Evolutionary conservation across 2,329 filamentous ascomycete species (phyloP), one percentile per base, ranked within the genome.

Genomic region (Aspergillus costaricaensis): DNA sequence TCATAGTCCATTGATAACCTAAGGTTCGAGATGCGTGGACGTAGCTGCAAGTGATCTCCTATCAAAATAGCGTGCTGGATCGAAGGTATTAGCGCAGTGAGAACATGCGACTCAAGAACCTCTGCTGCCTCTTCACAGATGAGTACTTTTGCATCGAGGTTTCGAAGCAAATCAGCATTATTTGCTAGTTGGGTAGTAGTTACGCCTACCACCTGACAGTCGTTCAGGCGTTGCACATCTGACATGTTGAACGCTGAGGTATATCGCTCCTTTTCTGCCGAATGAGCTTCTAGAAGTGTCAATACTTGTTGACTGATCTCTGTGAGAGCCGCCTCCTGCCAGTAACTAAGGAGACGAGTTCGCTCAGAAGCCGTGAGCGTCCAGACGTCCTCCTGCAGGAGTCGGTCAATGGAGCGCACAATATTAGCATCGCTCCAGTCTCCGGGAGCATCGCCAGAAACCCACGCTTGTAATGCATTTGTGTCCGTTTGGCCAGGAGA

Each of bases 81-180:
- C 0, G 55, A 59, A 17, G 61, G 56, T 7, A 63, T 10, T 4
- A 63, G n/a, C 1, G 61, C 55, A 12, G 58, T 59, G 0, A 59
- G 14, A 4, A 57, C 12, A 41, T 63, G 61, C 0, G 61, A 48
- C 15, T 63, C 61, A 2, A 63, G 17, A 5, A 63, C 58, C 12
- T 61, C 61, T 15, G 39, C 61, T 10, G 61, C 61, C 12, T 63
- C 61, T 21, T 63, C 61, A 15, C 61, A 63, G 0, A 63, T 54
- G 5, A 63, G 17, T 1, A 63, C 55, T 15, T 57, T 61, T 4
- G 61, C 38, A 14, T 39, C 14, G 1, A 61, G 15, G 5, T 10
- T 30, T 10, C 57, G 55, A 1, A 63, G 39, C 5, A 56, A 10
- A 4, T 58, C 55, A 3, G 47, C 12, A 27, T 59, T 56, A 4